Base-by-base conservation (phyloP, 192 early-diverging fungal species). In the Chytriomyces sp. region DNA sequence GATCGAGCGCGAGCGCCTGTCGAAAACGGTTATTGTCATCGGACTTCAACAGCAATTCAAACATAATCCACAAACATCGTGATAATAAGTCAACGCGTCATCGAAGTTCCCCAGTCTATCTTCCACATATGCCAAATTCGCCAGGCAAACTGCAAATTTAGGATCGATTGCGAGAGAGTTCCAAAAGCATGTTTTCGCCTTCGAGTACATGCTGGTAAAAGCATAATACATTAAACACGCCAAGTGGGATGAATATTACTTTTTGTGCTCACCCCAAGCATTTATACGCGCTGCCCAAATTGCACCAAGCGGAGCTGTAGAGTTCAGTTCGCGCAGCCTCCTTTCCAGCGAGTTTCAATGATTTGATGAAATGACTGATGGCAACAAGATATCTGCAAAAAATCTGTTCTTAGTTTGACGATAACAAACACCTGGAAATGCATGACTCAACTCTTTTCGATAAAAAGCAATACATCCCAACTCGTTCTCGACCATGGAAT, bases 401-500 rank as follows among this genome's bases (percentile, higher is more conserved):
- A 57, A 57, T 35, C 35, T 3, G 2, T 35, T 35, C 4, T 35
- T 35, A 35, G 35, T 35, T 35, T 35, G 35, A 35, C 35, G 11
- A 45, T 9, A 43, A 43, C 66, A 64, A 18, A 11, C 45, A 20
- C 10, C 43, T 26, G 20, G n/a, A 64, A 23, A 13, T 13, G 16
- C 5, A 57, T 2, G 26, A 61, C 49, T 49, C 50, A 85, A 93
- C 87, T 87, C 72, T 61, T 73, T 77, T 49, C 73, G 81, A 1
- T 80, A 67, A 69, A 87, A 92, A 59, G 85, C 81, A 44, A 92
- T 75, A 6, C 89, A 86, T 1, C 91, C 94, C 50, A 93, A 62
- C 79, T 96, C 94, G 71, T 93, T 94, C 50, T 87, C 72, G 7
- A 95, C 47, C 35, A 89, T 69, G 0, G 94, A 91, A 81, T 94